Evolutionary conservation across 1,284 basidiomycete genomes (phyloP), one percentile per base, ranked within the genome.

Genomic region (Trametes hirsuta): DNA sequence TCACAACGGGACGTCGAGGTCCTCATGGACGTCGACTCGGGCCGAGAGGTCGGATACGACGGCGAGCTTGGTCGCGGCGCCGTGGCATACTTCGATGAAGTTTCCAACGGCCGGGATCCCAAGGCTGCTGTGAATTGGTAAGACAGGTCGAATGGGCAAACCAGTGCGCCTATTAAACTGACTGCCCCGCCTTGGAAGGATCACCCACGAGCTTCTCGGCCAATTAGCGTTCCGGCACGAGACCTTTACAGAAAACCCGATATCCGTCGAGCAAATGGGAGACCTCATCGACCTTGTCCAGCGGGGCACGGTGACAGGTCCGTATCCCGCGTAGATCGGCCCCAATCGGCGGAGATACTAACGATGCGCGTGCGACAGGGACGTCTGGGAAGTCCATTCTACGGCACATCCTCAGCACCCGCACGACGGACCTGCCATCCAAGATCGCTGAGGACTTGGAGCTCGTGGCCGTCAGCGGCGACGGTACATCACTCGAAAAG

Each of bases 41-140:
- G 82, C 6, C 76, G 79, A 14, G 85, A 89, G 50, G 80, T 91
- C 34, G 78, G 77, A 6, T 84, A 82, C 64, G 88, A 90, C 63
- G 87, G 87, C 0, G 80, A 82, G 67, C 70, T 75, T 53, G 81
- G 76, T 50, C 74, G 71, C 14, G 76, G 84, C 2, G 85, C 84
- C 1, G 80, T 95, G 1, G 76, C 79, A 2, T 97, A 90, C 74
- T 97, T 95, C 69, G 91, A 96, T 68, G 75, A 75, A 5, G 81
- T 95, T 71, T 74, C 82, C 0, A 68, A 71, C 25, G 81, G 79
- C 9, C 79, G 88, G 50, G 82, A 89, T 61, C 82, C 90, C 1
- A 90, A 89, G 68, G 77, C 83, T 4, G 92, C 88, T 6, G 83
- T 90, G 30, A 98, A 98, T 72, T 98, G 95, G 96, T 95, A 30